Conservation (phyloP, 2,329 filamentous ascomycete genomes). For the Pseudogymnoascus sp. region DNA sequence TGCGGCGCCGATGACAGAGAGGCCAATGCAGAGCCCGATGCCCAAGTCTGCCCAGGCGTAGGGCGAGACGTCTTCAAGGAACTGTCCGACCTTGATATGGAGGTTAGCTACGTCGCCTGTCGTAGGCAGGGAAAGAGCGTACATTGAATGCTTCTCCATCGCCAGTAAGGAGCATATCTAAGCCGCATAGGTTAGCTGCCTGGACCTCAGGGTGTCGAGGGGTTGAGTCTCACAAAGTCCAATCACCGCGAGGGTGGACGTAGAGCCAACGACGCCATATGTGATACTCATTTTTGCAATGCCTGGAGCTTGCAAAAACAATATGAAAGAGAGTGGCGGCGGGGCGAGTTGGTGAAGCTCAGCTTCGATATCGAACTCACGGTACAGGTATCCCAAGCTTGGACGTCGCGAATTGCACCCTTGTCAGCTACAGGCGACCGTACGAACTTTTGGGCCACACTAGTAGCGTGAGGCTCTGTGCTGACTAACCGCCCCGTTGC, state of each 20-base stretch:
- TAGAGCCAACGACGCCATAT: conserved; percentile 62
- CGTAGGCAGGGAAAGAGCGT: conserved; percentile 28
- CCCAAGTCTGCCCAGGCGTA: conserved; percentile 88
- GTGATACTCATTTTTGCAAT: conserved; percentile 55
- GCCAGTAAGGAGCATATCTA: conserved; percentile 98
- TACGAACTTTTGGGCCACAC: not conserved
- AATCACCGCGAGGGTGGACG: conserved; percentile 60
- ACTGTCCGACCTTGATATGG: conserved; percentile 65
- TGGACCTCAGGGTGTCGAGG: conserved; percentile 9
- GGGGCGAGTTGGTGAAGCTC: conserved; percentile 8
- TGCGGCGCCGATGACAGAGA: conserved; percentile 93
- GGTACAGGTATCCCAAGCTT: conserved; percentile 4
- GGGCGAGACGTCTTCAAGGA: conserved; percentile 88
- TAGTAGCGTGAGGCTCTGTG: not conserved
- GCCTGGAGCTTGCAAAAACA: conserved; percentile 9
- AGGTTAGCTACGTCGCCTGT: conserved; percentile 18
- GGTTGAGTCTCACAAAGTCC: conserved; percentile 60
- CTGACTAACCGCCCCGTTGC: not conserved
- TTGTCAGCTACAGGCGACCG: not conserved
- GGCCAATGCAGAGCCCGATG: conserved; percentile 87
- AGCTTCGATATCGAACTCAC: conserved; percentile 1
- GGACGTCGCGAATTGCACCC: not conserved
- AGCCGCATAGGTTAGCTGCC: conserved; percentile 20
- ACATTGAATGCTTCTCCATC: conserved; percentile 95
- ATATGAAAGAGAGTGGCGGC: conserved; percentile 5